A percentile compares a stretch with the other conserved stretches of the same genome.
Conservation (phyloP, 176 grass and related monocot genomes). For the Triticum urartu region DNA sequence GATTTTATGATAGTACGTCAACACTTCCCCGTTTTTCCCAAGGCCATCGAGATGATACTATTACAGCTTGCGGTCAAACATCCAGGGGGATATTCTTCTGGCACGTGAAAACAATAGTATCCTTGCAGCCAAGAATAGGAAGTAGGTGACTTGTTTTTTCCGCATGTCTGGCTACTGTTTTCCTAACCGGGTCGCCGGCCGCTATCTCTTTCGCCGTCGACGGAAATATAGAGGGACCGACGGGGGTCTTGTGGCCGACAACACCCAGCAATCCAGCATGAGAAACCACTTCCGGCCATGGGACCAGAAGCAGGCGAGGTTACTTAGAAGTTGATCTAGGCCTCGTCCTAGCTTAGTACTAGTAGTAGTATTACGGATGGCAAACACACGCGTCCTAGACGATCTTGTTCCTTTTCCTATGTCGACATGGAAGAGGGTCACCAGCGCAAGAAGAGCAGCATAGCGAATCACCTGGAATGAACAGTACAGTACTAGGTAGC, state of each 20-base stretch:
- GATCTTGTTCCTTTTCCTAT: background rate
- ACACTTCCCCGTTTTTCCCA: background rate
- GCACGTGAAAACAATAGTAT: background rate
- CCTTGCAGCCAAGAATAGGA: background rate
- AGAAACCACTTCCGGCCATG: background rate
- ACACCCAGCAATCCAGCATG: too few relatives aligned
- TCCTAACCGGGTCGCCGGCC: too few relatives aligned
- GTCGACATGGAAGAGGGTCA: background rate
- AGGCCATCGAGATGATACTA: background rate
- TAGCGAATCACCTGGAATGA: background rate
- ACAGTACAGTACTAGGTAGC: background rate
- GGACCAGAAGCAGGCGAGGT: background rate
- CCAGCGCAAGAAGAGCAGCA: background rate
- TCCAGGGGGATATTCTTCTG: background rate
- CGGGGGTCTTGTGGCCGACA: too few relatives aligned
- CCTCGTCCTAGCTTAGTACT: background rate
- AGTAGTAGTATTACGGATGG: background rate
- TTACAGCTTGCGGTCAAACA: background rate
- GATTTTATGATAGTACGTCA: background rate
- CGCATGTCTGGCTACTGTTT: too few relatives aligned
- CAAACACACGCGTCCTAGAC: background rate
- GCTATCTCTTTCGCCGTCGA: too few relatives aligned
- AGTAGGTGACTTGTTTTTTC: too few relatives aligned
- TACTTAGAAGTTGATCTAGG: background rate
- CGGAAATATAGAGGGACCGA: too few relatives aligned